Evolutionary conservation across 2,329 filamentous ascomycete genomes (phyloP).

Genomic region (Colletotrichum sp.): DNA sequence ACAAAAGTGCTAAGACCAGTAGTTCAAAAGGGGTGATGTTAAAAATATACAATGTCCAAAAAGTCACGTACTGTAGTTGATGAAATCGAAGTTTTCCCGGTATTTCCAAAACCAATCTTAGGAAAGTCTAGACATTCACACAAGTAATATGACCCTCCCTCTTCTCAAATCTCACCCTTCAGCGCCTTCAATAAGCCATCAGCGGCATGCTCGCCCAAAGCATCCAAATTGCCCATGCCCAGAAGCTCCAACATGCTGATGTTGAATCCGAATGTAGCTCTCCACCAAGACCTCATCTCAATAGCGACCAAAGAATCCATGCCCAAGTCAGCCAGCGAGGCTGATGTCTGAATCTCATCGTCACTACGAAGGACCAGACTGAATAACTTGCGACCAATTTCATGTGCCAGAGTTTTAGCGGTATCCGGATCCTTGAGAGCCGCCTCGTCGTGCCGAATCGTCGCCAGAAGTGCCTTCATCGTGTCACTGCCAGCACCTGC

Average conservation of each 20-base stretch:
- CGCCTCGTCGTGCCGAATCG: neutral
- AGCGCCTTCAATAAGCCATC: neutral
- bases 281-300: conserved; percentile 26
- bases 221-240: conserved; percentile 15
- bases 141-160: neutral
- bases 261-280: conserved; percentile 21
- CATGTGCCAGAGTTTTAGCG: neutral
- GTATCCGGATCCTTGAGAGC: neutral
- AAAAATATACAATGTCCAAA: too few species aligned
- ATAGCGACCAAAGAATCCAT: conserved; percentile 26
- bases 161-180: neutral
- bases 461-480: neutral
- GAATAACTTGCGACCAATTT: conserved; percentile 21
- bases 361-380: conserved; percentile 17
- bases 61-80: too few species aligned
- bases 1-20: neutral
- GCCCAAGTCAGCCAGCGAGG: conserved; percentile 19
- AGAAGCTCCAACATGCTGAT: conserved; percentile 24
- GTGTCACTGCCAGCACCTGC: conserved; percentile 28
- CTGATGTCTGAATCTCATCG: neutral
- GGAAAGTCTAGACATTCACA: neutral
- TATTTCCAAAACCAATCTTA: too few species aligned
- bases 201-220: conserved; percentile 15
- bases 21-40: too few species aligned
- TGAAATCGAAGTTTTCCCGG: too few species aligned